Evolutionary conservation across 768 basidiomycete species (phyloP), one percentile per base, ranked within the genome.

Genomic region (Asterophora parasitica): DNA sequence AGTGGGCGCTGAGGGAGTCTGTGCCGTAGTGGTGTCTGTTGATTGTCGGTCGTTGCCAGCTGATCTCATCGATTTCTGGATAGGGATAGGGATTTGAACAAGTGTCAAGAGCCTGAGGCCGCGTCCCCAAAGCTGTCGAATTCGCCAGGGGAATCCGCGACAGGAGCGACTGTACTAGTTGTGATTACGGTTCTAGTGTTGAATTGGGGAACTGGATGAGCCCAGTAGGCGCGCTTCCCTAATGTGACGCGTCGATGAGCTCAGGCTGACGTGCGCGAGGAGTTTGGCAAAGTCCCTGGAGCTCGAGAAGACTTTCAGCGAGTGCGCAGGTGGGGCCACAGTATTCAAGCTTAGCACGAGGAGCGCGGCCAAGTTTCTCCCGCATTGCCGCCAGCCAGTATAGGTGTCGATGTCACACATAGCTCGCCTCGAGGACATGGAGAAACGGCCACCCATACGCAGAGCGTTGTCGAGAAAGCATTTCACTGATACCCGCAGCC

Each of bases 391-490:
- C 36, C n/a, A 37, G 27, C 16, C 35, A 49, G 27, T 15, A n/a
- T 35, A 42, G 27, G 13, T 42, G 30, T 42, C 41, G 15, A 44
- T 35, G n/a, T 17, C 34, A 17, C n/a, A 19, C 38, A 32, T 16
- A 31, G 31, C 13, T 39, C 33, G 50, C 50, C 45, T 51, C 40
- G 45, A 51, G 50, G 45, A 31, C 33, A 31, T 11, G 28, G 36
- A 31, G 26, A 51, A 42, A 42, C 32, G 39, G 37, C 23, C 23
- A 34, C 32, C 27, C n/a, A 32, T 26, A 41, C 31, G 40, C 33
- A 27, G 41, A 26, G 34, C 15, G 16, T 27, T 16, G 30, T 43
- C 36, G 41, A 26, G 19, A 40, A 40, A 27, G 19, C 31, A 34
- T 32, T 42, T 36, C 44, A 27, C 36, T 46, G 38, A 47, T 50